Conservation (phyloP, 2,329 filamentous ascomycete species). For the Fusarium metavorans region DNA sequence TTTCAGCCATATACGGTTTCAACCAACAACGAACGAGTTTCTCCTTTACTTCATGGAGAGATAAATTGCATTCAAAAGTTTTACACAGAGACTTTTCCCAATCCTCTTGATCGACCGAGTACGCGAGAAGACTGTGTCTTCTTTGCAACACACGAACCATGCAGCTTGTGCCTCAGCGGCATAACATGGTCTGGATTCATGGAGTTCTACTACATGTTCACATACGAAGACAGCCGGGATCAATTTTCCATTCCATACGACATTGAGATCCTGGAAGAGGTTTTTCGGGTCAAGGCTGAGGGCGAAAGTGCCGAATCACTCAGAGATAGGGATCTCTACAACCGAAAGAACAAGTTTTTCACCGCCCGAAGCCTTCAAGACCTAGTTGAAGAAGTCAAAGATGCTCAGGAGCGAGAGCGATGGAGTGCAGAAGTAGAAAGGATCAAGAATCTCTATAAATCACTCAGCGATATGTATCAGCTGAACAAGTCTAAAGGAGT, state of each 20-base stretch:
- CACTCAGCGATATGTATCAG: slow-evolving; percentile 62
- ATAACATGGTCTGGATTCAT: slow-evolving; percentile 70
- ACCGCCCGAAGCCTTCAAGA: slow-evolving; percentile 56
- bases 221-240: slow-evolving; percentile 69
- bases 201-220: slow-evolving; percentile 69
- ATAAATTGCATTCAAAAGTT: slow-evolving; percentile 72
- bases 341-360: slow-evolving; percentile 69
- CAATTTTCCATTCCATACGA: slow-evolving; percentile 68
- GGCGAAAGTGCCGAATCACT: slow-evolving; percentile 54
- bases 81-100: slow-evolving; percentile 55
- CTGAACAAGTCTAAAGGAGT: slow-evolving; percentile 57
- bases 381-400: slow-evolving; percentile 53
- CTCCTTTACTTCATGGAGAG: slow-evolving; percentile 69
- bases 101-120: slow-evolving; percentile 52
- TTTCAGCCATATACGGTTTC: slow-evolving; percentile 61
- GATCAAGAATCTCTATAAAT: slow-evolving; percentile 62
- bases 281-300: slow-evolving; percentile 62
- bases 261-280: slow-evolving; percentile 67
- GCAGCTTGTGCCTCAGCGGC: slow-evolving; percentile 67
- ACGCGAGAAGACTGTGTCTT: slow-evolving; percentile 64
- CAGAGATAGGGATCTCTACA: slow-evolving; percentile 60
- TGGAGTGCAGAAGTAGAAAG: slow-evolving; percentile 58
- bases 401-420: slow-evolving; percentile 47
- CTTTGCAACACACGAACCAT: slow-evolving; percentile 70
- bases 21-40: slow-evolving; percentile 67